phyloP scores from a whole-genome alignment of 2,329 filamentous ascomycete genomes.

The Hymenoscyphus infarciens region DNA sequence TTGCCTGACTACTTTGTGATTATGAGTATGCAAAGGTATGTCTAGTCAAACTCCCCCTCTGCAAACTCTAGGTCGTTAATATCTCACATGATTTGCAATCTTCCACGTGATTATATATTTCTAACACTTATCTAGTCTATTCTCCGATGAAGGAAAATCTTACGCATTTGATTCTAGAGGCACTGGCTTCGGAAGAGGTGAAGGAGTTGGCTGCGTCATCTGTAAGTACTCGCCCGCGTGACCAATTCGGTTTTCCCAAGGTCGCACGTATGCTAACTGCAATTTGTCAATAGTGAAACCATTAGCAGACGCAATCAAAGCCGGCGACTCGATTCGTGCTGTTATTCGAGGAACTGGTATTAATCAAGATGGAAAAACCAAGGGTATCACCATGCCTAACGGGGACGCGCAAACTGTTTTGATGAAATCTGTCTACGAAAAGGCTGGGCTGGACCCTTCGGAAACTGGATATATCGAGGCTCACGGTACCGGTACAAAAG shows the following conservation, averaged over 20 bases:
- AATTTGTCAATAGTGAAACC: constrained; percentile 45
- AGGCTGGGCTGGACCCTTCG: constrained; percentile 15
- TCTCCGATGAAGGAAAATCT: constrained; percentile 30
- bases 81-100: background rate
- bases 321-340: constrained; percentile 55
- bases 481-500: constrained; percentile 31
- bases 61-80: background rate
- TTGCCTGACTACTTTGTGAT: constrained; percentile 25
- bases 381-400: constrained; percentile 53
- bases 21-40: constrained; percentile 30
- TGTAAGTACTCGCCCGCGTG: constrained; percentile 7
- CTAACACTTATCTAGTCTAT: constrained; percentile 44
- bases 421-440: constrained; percentile 24
- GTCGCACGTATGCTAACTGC: background rate
- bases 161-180: constrained; percentile 55
- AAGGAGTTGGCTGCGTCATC: constrained; percentile 55
- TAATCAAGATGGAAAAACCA: constrained; percentile 58
- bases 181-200: constrained; percentile 61
- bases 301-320: constrained; percentile 52
- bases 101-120: background rate
- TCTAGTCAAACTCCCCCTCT: constrained; percentile 34
- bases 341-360: constrained; percentile 50
- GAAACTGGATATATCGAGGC: constrained; percentile 28
- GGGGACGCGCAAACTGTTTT: constrained; percentile 39
- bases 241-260: background rate